These are phyloP conservation scores for Beauveria scarabaeidicola DNA, from an alignment of 2,329 filamentous ascomycete species.

Conservation along the genomic window DNA sequence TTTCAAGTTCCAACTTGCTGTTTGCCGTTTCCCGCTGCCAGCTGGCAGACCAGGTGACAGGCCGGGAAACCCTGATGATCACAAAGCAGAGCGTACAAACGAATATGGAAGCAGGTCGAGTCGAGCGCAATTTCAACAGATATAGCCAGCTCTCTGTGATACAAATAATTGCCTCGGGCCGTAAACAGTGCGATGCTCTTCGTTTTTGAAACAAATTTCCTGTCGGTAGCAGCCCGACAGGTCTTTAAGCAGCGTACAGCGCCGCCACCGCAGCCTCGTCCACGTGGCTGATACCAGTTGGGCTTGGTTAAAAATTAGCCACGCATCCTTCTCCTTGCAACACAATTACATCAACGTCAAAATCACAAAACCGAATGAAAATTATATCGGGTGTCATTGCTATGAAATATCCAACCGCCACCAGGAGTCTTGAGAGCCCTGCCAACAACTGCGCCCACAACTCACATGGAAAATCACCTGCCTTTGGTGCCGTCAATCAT, in stretches of 20 bases:
- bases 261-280: not conserved
- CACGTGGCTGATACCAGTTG: not conserved
- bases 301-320: not conserved
- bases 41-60: not conserved
- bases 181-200: no score
- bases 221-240: not conserved
- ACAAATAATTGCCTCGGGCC: no score
- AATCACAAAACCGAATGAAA: not conserved
- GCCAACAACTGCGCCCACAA: not conserved
- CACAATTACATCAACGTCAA: not conserved
- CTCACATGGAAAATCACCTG: not conserved
- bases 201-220: not conserved
- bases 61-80: not conserved
- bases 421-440: not conserved
- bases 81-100: not conserved
- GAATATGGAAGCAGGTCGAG: not conserved
- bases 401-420: not conserved
- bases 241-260: no score
- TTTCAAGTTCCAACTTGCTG: not conserved
- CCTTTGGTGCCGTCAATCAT: not conserved
- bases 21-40: not conserved
- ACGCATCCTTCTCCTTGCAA: not conserved
- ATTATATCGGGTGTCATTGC: conserved; percentile 12
- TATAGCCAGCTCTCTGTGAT: no score
- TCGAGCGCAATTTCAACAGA: not conserved